phyloP scores from a whole-genome alignment of 129 eudicot genomes.

The Lactuca sativa region DNA sequence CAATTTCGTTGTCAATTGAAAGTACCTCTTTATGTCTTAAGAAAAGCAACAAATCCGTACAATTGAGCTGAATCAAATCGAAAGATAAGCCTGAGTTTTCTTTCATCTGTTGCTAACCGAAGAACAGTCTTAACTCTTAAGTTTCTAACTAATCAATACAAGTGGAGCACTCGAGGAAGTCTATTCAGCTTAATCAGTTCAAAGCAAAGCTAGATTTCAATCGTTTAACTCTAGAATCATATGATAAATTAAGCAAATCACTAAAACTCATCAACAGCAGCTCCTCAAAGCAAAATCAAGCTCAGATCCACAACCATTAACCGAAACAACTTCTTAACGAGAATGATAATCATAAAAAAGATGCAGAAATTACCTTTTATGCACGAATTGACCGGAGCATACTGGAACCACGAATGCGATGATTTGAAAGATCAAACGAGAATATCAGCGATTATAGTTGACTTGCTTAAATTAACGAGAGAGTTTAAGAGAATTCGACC shows the following conservation, averaged over 20 bases:
- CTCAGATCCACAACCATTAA: constrained; percentile 18
- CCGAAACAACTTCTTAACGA: background rate
- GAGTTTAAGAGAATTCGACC: background rate
- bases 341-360: background rate
- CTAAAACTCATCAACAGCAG: background rate
- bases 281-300: constrained; percentile 22
- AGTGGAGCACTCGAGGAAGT: constrained; percentile 4
- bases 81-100: background rate
- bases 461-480: constrained; percentile 5
- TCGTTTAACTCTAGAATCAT: constrained; percentile 6
- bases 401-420: constrained; percentile 8
- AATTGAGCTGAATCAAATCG: background rate
- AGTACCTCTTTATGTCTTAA: background rate
- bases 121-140: background rate
- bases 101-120: background rate
- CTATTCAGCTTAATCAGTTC: constrained; percentile 1
- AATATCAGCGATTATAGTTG: constrained; percentile 5
- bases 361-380: constrained; percentile 18
- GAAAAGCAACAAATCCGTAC: background rate
- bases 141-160: background rate
- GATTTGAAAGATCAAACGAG: constrained; percentile 7
- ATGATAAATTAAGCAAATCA: background rate
- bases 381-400: constrained; percentile 7
- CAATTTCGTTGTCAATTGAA: background rate
- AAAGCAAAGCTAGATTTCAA: constrained; percentile 5